These are phyloP conservation scores for Hirsutella minnesotensis DNA, from an alignment of 2,329 filamentous ascomycete genomes.

Conservation along the genomic window DNA sequence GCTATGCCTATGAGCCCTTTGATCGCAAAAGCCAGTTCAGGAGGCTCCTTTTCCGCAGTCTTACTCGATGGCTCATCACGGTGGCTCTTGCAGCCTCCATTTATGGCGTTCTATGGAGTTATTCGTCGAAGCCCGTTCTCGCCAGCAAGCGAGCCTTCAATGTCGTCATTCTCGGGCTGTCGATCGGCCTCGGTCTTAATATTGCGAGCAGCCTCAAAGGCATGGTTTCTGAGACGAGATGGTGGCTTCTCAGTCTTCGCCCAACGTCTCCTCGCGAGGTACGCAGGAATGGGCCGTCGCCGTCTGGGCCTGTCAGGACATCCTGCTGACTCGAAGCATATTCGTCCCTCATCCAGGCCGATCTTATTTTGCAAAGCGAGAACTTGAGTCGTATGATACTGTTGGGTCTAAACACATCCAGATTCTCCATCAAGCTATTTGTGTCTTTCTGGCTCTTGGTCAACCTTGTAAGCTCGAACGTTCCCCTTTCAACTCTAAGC, in stretches of 20 bases:
- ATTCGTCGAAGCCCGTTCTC: slow-evolving; percentile 17
- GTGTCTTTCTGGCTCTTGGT: slow-evolving; percentile 10
- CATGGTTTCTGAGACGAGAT: slow-evolving; percentile 31
- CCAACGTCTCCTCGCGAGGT: slow-evolving; percentile 27
- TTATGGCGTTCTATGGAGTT: slow-evolving; percentile 16
- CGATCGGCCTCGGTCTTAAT: slow-evolving; percentile 28
- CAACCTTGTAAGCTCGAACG: slow-evolving; percentile 9
- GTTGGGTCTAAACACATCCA: slow-evolving; percentile 8
- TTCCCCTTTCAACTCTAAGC: not conserved
- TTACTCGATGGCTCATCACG: slow-evolving; percentile 17
- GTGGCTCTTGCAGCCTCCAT: slow-evolving; percentile 14
- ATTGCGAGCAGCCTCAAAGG: slow-evolving; percentile 29
- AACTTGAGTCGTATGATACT: slow-evolving; percentile 12
- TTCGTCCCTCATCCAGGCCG: slow-evolving; percentile 4
- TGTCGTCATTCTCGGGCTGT: slow-evolving; percentile 28
- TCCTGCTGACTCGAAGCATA: not conserved
- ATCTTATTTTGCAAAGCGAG: slow-evolving; percentile 12
- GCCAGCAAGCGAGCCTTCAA: slow-evolving; percentile 28
- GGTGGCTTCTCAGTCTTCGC: slow-evolving; percentile 28
- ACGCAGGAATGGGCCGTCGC: too few relatives aligned
- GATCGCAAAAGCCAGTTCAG: slow-evolving; percentile 9
- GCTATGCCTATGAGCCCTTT: slow-evolving; percentile 12
- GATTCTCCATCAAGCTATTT: slow-evolving; percentile 9
- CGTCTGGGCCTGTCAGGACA: not conserved
- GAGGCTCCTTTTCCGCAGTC: slow-evolving; percentile 7